These are phyloP conservation scores for Nemania diffusa DNA, from an alignment of 2,329 filamentous ascomycete genomes.

Conservation along the genomic window DNA sequence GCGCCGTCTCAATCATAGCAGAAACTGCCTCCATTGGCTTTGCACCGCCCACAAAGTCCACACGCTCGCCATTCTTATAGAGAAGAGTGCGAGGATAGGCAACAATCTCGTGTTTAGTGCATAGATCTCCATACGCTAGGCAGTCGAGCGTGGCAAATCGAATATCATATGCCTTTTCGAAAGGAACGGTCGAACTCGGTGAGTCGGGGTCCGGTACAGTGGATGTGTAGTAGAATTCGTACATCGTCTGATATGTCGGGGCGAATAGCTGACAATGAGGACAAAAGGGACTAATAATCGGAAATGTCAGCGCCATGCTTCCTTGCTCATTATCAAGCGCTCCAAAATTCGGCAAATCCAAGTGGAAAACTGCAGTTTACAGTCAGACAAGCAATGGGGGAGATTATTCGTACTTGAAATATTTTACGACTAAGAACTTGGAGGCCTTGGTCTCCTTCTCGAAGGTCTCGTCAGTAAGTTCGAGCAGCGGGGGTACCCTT, in stretches of 20 bases:
- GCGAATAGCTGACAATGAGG: constrained; percentile 82
- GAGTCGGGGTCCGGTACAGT: constrained; percentile 71
- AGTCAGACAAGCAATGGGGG: background rate
- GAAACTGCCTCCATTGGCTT: constrained; percentile 75
- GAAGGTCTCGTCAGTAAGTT: constrained; percentile 68
- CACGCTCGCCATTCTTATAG: constrained; percentile 79
- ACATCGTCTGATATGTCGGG: constrained; percentile 88
- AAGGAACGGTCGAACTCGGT: constrained; percentile 60
- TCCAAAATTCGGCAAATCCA: background rate
- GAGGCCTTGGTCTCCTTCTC: constrained; percentile 64
- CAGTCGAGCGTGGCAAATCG: constrained; percentile 90
- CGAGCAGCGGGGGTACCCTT: constrained; percentile 71
- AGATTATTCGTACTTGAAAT: constrained; percentile 68
- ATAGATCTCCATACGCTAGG: constrained; percentile 82
- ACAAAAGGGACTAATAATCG: constrained; percentile 64
- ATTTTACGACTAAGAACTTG: constrained; percentile 68
- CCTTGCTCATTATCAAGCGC: background rate
- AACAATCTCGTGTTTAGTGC: constrained; percentile 71
- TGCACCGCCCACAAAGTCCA: constrained; percentile 71
- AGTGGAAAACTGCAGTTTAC: background rate
- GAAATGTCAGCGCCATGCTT: constrained; percentile 21
- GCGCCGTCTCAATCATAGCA: constrained; percentile 75
- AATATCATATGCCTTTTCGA: constrained; percentile 87
- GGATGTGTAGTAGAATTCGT: constrained; percentile 95
- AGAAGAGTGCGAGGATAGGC: constrained; percentile 82